Evolutionary conservation across 768 basidiomycete species (phyloP).

Genomic region (Mycena rosella): DNA sequence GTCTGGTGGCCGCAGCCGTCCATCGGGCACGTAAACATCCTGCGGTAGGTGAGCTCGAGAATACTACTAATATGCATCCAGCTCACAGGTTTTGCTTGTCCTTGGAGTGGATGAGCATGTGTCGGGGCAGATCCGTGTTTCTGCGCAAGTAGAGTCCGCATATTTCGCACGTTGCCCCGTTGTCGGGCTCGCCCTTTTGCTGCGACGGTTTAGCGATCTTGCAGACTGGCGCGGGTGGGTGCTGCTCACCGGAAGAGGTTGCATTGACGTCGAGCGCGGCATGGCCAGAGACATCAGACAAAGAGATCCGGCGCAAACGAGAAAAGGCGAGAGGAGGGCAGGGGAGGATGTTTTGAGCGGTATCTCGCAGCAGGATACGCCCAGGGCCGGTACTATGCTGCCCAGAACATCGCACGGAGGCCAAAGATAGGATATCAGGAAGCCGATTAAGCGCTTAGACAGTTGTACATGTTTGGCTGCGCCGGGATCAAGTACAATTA

Average conservation of each 20-base stretch:
- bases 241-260: slow-evolving; percentile 23
- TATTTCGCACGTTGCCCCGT: slow-evolving; percentile 31
- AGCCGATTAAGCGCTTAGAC: neutral
- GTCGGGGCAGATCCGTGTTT: slow-evolving; percentile 44
- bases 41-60: slow-evolving; percentile 14
- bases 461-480: neutral
- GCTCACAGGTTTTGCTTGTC: slow-evolving; percentile 42
- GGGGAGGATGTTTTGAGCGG: neutral
- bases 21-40: slow-evolving; percentile 42
- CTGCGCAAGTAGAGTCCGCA: slow-evolving; percentile 39
- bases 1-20: slow-evolving; percentile 38
- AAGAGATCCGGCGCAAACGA: slow-evolving; percentile 2
- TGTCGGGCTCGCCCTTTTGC: slow-evolving; percentile 20
- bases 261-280: slow-evolving; percentile 1
- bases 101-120: slow-evolving; percentile 40
- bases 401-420: slow-evolving; percentile 20
- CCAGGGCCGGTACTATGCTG: slow-evolving; percentile 22
- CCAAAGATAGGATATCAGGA: slow-evolving; percentile 18
- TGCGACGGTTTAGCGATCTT: neutral
- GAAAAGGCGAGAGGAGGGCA: neutral
- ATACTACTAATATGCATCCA: no score
- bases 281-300: slow-evolving; percentile 2
- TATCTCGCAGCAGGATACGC: slow-evolving; percentile 26
- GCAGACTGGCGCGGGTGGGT: neutral
- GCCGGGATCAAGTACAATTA: neutral